Percentiles rank a stretch among this genome's conserved stretches.
Conservation (phyloP, 2,329 filamentous ascomycete species). For the Hymenotorrendiella dingleyae region DNA sequence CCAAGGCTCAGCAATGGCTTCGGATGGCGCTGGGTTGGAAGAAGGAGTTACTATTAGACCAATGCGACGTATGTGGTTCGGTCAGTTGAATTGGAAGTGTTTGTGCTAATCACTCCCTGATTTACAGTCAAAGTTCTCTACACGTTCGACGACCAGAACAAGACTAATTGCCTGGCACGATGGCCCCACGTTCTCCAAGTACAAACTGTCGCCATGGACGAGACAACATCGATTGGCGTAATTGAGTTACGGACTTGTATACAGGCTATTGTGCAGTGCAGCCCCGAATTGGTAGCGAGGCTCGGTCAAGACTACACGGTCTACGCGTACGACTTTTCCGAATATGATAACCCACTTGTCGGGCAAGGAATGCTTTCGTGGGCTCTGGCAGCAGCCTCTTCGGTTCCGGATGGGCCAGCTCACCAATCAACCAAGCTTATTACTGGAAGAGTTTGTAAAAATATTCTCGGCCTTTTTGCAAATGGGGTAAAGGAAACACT, state of each 20-base stretch:
- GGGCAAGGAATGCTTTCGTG: conserved; percentile 94
- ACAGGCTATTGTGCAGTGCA: conserved; percentile 69
- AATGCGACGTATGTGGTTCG: conserved; percentile 57
- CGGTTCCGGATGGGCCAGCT: conserved; percentile 46
- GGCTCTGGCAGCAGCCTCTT: conserved; percentile 56
- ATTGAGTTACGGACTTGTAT: conserved; percentile 84
- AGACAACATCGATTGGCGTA: conserved; percentile 74
- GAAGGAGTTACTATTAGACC: conserved; percentile 42
- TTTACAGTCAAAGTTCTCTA: conserved; percentile 87
- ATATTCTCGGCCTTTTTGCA: conserved; percentile 75
- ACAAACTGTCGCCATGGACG: conserved; percentile 75
- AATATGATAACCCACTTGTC: conserved; percentile 86
- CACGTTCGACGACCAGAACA: conserved; percentile 85
- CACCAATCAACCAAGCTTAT: conserved; percentile 65
- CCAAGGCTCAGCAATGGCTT: conserved; percentile 15
- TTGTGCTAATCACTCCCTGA: conserved; percentile 3
- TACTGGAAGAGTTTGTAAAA: conserved; percentile 85
- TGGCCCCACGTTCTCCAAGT: conserved; percentile 75
- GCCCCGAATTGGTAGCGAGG: conserved; percentile 77
- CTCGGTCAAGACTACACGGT: conserved; percentile 80
- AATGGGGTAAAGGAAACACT: conserved; percentile 81
- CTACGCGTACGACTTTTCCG: conserved; percentile 94
- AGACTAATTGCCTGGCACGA: conserved; percentile 83
- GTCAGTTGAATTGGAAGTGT: not conserved
- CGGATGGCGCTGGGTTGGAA: conserved; percentile 31